phyloP scores from a whole-genome alignment of 306 rosid genomes.

The Cicer arietinum region DNA sequence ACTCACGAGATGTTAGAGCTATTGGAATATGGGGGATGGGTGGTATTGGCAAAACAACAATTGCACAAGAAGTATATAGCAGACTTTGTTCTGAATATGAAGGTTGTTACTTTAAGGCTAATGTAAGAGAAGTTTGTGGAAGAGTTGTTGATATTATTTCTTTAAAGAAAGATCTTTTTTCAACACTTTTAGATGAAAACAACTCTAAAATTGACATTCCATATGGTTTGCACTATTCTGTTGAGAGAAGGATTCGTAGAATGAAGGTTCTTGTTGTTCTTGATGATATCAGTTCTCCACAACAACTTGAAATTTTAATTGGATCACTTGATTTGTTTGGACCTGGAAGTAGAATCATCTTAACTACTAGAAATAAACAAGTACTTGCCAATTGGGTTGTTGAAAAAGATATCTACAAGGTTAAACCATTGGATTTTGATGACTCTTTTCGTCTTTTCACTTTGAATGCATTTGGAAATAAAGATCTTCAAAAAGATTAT shows the following conservation, averaged over 20 bases:
- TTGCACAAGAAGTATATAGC: constrained; percentile 9
- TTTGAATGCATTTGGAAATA: constrained; percentile 18
- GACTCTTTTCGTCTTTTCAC: constrained; percentile 32
- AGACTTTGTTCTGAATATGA: constrained; percentile 16
- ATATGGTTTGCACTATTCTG: not conserved
- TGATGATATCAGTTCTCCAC: constrained; percentile 32
- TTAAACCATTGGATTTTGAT: not conserved
- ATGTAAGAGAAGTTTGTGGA: constrained; percentile 19
- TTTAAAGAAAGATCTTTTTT: constrained; percentile 21
- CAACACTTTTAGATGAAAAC: not conserved
- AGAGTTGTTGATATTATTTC: not conserved
- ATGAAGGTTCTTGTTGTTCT: constrained; percentile 36
- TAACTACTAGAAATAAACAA: constrained; percentile 34
- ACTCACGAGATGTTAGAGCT: not conserved
- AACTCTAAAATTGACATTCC: not conserved
- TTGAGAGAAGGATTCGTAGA: not conserved
- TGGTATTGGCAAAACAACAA: constrained; percentile 39
- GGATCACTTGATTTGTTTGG: constrained; percentile 25
- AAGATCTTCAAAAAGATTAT: not conserved
- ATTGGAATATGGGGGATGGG: constrained; percentile 47
- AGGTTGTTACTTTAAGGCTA: constrained; percentile 1
- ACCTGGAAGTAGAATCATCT: constrained; percentile 19
- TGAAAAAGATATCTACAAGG: not conserved
- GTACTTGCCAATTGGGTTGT: not conserved
- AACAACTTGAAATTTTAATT: not conserved